Base-by-base conservation (phyloP, 2,329 filamentous ascomycete species). In the Penicillium verrucosum region DNA sequence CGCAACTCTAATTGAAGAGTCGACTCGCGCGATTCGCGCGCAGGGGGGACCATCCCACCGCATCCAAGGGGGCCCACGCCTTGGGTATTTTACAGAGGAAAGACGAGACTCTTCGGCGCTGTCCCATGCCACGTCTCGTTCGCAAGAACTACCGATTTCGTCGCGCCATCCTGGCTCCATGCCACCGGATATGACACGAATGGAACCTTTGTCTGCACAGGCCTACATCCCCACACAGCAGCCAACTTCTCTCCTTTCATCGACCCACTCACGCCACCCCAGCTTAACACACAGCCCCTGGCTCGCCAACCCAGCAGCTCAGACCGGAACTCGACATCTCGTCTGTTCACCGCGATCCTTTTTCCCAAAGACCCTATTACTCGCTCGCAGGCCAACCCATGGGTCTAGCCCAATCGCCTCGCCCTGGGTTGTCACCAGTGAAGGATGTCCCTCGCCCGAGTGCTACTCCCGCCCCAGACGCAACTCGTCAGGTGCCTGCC, bases 31-130 rank as follows among this genome's bases (percentile, higher is more conserved):
- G 37, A 70, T 71, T 51, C 71, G 72, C 29, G 60, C 65, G 5
- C 68, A 75, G 40, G 57, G 69, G 14, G 65, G 66, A 23, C 61
- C 68, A 40, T 59, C 68, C 14, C 70, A 71, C 59, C 70, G 70
- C 29, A 61, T 70, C 38, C 70, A 69, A 30, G 29, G 29, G 57
- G 77, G 77, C n/a, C 77, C 77, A 9, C 75, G 72, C 29, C 56
- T 73, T 51, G 77, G 77, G 38, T 77, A 76, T 46, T 80, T 80
- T 56, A 71, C 72, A 30, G 77, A 79, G 12, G 75, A 77, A 8
- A 65, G 71, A 27, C 65, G 71, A 34, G 74, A 76, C 18, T 62
- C 67, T 42, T 56, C 67, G 5, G 54, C 65, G 23, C 44, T 71
- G 32, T 50, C 65, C 29, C 68, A 70, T 45, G 51, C 64, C 14